Percentiles rank a stretch among this genome's conserved stretches.
Evolutionary conservation across 495 filamentous ascomycete species (phyloP).

Genomic region (Filosporella fistucella): DNA sequence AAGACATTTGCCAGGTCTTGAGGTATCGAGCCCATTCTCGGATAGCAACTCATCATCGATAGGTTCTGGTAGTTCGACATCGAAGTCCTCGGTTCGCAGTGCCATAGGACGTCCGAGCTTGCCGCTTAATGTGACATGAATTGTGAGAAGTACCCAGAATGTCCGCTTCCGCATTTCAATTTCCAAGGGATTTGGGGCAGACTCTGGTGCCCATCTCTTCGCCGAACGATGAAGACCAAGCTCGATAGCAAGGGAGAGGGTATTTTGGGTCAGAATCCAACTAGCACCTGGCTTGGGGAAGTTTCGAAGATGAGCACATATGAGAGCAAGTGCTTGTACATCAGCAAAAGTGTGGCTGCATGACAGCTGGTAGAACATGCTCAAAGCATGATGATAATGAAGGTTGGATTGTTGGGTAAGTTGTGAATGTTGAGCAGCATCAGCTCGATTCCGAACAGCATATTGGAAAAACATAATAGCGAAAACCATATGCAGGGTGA

Average conservation of each 20-base stretch:
- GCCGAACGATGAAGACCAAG: constrained; percentile 67
- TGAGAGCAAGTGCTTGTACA: constrained; percentile 66
- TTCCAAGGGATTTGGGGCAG: constrained; percentile 49
- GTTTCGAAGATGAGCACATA: constrained; percentile 63
- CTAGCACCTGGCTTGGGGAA: constrained; percentile 77
- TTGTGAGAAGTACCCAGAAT: constrained; percentile 64
- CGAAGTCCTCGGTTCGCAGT: constrained; percentile 64
- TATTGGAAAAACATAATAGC: constrained; percentile 73
- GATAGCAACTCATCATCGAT: constrained; percentile 62
- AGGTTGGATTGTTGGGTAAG: constrained; percentile 60
- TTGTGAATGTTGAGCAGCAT: constrained; percentile 42
- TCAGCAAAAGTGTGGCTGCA: constrained; percentile 54
- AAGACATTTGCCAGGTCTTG: constrained; percentile 50
- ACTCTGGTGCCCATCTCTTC: constrained; percentile 53
- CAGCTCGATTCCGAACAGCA: constrained; percentile 55
- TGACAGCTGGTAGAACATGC: constrained; percentile 59
- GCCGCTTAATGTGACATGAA: constrained; percentile 61
- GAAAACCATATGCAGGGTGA: constrained; percentile 74
- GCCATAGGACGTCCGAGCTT: constrained; percentile 74
- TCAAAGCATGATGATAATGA: constrained; percentile 71
- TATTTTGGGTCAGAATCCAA: constrained; percentile 55
- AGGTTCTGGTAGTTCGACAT: constrained; percentile 66
- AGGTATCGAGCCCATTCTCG: constrained; percentile 44
- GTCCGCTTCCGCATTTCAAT: constrained; percentile 72
- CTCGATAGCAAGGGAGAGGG: constrained; percentile 63